Evolutionary conservation across 176 grass and related monocot genomes (phyloP), one percentile per base, ranked within the genome.

Genomic region (Triticum turgidum): DNA sequence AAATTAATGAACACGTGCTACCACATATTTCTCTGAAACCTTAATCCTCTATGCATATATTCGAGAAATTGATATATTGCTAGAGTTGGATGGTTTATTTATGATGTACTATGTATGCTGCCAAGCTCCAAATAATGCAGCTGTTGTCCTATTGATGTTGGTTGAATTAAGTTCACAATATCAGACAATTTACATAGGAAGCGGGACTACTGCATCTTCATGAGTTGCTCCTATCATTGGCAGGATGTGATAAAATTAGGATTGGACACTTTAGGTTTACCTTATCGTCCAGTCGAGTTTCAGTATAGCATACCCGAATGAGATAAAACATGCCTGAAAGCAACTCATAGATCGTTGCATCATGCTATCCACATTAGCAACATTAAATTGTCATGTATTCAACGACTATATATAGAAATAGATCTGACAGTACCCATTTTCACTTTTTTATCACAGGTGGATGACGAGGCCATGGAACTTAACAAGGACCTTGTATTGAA

Each of bases 381-480:
- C 1, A 75, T 25, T 20, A 7, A 6, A 37, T 42, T 10, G 2
- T 42, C 11, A 83, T 56, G 24, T 77, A 12, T 12, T 38, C 14
- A 15, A 24, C 74, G 7, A 11, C 8, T 83, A 83, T 86, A 61
- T 86, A 0, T 75, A 17, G 73, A 6, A 72, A 82, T 29, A 64
- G 1, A 17, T 29, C 20, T 85, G 39, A 74, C 73, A 59, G 39
- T 75, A 6, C 24, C 21, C 8, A 78, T 39, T 44, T 75, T 47
- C 9, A 42, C n/a, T 5, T 77, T 77, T 22, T 76, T 71, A 11
- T 65, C 33, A 13, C 77, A 96, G 97, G 92, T 90, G 35, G 94
- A 99, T 79, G 94, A 96, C 3, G 97, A 98, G 82, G 94, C 97
- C 32, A 76, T 98, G 87, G 97, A 96, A 51, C 90, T 96, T 82